These are phyloP conservation scores for Protomyces gravidus DNA, from an alignment of 1,139 yeast species.

Conservation along the genomic window DNA sequence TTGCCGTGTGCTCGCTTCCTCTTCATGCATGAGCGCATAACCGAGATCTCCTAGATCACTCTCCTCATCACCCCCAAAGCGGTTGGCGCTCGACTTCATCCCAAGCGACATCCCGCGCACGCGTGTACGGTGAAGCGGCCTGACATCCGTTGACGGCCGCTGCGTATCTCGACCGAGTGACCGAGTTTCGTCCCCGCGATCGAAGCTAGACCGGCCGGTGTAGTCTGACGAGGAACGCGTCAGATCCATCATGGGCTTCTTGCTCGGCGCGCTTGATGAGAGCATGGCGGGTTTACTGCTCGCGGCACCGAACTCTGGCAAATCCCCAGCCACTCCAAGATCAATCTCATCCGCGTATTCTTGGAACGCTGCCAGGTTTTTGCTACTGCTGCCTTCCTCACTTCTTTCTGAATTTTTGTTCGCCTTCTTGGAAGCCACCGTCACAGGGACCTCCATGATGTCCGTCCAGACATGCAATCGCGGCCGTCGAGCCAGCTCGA, in stretches of 20 bases:
- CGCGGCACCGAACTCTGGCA: conserved; percentile 8
- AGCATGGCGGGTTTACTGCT: neutral
- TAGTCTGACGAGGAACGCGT: neutral
- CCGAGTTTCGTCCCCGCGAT: neutral
- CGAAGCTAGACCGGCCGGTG: conserved; percentile 5
- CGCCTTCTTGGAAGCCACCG: conserved; percentile 38
- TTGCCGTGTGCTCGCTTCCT: conserved; percentile 41
- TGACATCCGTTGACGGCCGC: neutral
- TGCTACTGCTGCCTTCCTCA: conserved; percentile 31
- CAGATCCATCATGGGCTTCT: conserved; percentile 27
- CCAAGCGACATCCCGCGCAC: conserved; percentile 14
- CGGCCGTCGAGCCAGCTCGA: conserved; percentile 46
- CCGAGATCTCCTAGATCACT: conserved; percentile 37
- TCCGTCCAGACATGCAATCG: conserved; percentile 26
- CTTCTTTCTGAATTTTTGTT: conserved; percentile 41
- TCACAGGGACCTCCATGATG: conserved; percentile 55
- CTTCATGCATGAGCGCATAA: conserved; percentile 39
- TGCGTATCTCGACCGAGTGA: neutral
- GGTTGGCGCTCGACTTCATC: conserved; percentile 6
- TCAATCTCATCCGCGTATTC: conserved; percentile 25
- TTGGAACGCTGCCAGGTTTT: conserved; percentile 15
- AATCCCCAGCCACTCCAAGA: conserved; percentile 15
- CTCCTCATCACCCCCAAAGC: conserved; percentile 20
- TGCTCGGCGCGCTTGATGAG: conserved; percentile 21
- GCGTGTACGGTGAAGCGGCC: neutral